phyloP scores from a whole-genome alignment of 129 eudicot genomes.

The Arctium lappa region DNA sequence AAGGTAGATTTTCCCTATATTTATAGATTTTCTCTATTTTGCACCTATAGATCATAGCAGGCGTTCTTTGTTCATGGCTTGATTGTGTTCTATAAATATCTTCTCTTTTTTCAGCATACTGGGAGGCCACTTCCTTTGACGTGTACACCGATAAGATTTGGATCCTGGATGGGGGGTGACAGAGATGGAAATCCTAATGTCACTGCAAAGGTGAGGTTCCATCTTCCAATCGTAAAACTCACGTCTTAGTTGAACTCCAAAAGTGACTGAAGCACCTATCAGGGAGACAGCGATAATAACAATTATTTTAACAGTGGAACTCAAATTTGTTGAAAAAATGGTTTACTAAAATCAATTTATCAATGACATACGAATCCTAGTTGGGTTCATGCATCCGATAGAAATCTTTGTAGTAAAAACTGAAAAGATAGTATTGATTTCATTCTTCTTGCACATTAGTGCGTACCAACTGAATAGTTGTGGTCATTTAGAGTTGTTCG shows the following conservation, averaged over 20 bases:
- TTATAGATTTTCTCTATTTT: background rate
- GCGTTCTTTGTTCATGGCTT: constrained; percentile 1
- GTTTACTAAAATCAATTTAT: background rate
- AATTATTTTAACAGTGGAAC: background rate
- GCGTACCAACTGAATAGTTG: background rate
- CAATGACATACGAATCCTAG: background rate
- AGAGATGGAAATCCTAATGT: constrained; percentile 99
- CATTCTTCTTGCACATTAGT: background rate
- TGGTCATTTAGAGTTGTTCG: background rate
- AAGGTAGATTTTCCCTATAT: constrained; percentile 45
- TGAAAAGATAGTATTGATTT: background rate
- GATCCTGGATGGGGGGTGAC: constrained; percentile 99
- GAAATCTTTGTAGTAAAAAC: background rate
- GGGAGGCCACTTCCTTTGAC: constrained; percentile 93
- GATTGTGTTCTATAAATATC: background rate
- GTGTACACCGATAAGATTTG: constrained; percentile 92
- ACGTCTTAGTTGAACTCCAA: background rate
- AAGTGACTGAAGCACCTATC: background rate
- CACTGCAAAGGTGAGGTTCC: constrained; percentile 71
- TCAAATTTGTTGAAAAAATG: background rate
- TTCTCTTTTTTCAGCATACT: constrained; percentile 61
- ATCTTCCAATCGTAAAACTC: background rate
- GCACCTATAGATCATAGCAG: background rate
- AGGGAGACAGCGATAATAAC: background rate
- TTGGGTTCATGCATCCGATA: background rate